Conservation (phyloP, 139 green algal species). For the Haematococcus lacustris region DNA sequence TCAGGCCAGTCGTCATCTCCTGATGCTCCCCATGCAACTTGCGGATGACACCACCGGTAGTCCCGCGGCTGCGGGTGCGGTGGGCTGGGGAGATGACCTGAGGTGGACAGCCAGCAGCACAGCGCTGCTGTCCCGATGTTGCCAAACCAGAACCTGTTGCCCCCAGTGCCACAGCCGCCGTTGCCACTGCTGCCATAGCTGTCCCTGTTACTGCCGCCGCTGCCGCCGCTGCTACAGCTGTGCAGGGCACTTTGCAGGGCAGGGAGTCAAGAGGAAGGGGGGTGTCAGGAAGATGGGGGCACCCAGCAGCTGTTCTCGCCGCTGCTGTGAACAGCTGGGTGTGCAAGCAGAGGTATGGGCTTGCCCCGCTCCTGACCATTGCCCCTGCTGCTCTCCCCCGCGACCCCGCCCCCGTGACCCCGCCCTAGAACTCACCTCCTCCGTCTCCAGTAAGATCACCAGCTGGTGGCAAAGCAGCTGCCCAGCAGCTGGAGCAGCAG, state of each 20-base stretch:
- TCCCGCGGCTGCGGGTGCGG: neutral
- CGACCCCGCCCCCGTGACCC: neutral
- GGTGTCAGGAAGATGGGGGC: neutral
- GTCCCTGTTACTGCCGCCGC: neutral
- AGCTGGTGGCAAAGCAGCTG: conserved; percentile 14
- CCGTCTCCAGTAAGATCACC: conserved; percentile 21
- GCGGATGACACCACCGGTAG: conserved; percentile 24
- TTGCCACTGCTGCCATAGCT: neutral
- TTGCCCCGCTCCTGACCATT: too few species aligned
- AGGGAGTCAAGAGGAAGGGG: neutral
- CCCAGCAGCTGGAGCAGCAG: neutral
- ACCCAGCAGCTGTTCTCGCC: neutral
- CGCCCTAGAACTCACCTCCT: conserved; percentile 9
- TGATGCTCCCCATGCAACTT: conserved; percentile 60
- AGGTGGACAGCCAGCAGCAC: conserved; percentile 12
- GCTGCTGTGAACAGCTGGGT: neutral
- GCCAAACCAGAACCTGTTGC: too few species aligned
- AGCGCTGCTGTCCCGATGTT: neutral
- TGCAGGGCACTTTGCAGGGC: neutral
- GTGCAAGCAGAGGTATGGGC: neutral
- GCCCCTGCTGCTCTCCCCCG: too few species aligned
- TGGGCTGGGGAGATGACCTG: conserved; percentile 1
- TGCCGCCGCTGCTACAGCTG: neutral
- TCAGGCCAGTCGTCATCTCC: conserved; percentile 54
- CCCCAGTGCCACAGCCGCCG: too few species aligned